A percentile compares a stretch with the other conserved stretches of the same genome.
Conservation (phyloP, 2,329 filamentous ascomycete genomes). For the Pseudogymnoascus sp. region DNA sequence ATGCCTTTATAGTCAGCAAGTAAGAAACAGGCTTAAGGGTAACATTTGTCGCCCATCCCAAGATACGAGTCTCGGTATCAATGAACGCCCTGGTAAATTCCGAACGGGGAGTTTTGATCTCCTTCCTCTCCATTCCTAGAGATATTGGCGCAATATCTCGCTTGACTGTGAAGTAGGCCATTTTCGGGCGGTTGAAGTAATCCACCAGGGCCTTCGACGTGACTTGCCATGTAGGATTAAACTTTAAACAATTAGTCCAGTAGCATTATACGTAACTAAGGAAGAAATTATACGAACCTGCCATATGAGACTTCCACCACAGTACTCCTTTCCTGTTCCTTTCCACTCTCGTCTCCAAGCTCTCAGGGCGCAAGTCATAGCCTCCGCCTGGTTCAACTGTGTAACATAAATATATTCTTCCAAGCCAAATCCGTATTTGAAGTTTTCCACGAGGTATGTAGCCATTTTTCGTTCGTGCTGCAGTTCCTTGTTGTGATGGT, state of each 20-base stretch:
- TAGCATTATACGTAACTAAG: slow-evolving; percentile 52
- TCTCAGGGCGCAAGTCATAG: slow-evolving; percentile 52
- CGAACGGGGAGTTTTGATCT: slow-evolving; percentile 46
- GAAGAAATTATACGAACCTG: slow-evolving; percentile 80
- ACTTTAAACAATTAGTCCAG: slow-evolving; percentile 38
- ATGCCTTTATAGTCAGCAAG: slow-evolving; percentile 34
- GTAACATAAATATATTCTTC: slow-evolving; percentile 62
- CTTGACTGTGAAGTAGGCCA: slow-evolving; percentile 66
- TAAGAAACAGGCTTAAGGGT: slow-evolving; percentile 41
- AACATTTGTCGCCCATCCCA: slow-evolving; percentile 55
- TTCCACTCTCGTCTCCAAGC: slow-evolving; percentile 67
- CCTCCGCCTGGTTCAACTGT: slow-evolving; percentile 59
- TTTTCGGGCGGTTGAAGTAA: slow-evolving; percentile 68
- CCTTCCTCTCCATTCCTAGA: slow-evolving; percentile 33
- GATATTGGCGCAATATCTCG: slow-evolving; percentile 4
- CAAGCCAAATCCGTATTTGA: slow-evolving; percentile 53
- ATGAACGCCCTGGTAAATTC: slow-evolving; percentile 47
- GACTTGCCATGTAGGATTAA: slow-evolving; percentile 77
- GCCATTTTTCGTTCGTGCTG: slow-evolving; percentile 78
- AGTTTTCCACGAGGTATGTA: slow-evolving; percentile 79
- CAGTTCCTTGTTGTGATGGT: slow-evolving; percentile 89
- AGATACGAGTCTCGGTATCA: slow-evolving; percentile 39
- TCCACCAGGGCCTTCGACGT: slow-evolving; percentile 69
- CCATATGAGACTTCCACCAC: slow-evolving; percentile 68
- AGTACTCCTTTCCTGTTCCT: slow-evolving; percentile 60